Evolutionary conservation across 1,139 yeast genomes (phyloP), one percentile per base, ranked within the genome.

Genomic region (Yamadazyma membranifaciens): DNA sequence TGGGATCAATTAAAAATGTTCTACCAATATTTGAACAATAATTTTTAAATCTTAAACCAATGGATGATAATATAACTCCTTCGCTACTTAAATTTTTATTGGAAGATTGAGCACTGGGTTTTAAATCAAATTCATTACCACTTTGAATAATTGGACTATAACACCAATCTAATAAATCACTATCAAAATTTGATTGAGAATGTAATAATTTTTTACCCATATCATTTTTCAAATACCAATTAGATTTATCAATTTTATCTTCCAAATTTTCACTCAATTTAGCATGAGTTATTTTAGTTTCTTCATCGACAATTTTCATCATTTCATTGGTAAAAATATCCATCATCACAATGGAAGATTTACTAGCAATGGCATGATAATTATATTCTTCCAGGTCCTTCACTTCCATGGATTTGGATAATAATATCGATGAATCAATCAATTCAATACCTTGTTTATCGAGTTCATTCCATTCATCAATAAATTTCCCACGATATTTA

Each of bases 91-190:
- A 73, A 49, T 73, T 75, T 39, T 80, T 78, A 45, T 81, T 78
- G 40, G 78, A 78, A 0, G 95, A 83, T 49, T 82, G 78, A 1
- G 96, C 96, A 48, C 94, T 83, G 35, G 95, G 94, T 54, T 77
- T 83, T 56, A 91, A 71, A 60, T 89, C 96, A 57, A 82, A 91
- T 40, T 81, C 81, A 34, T 88, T 89, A 40, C 95, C 95, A 52
- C 95, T 84, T 64, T 91, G 96, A 44, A 92, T 76, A 43, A 88
- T 86, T 25, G 98, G 98, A 36, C 89, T 81, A 62, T 88, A 89
- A 53, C 96, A 87, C 97, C 97, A 92, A 62, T 92, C 98, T 29
- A 92, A 67, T 48, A 81, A 80, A 46, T 80, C 82, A 3, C 85
- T 72, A 55, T 88, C 96, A 51, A 88, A 85, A 42, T 80, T 81